These are phyloP conservation scores for Solanum appendiculatum DNA, from an alignment of 257 asterid genomes.

Conservation along the genomic window DNA sequence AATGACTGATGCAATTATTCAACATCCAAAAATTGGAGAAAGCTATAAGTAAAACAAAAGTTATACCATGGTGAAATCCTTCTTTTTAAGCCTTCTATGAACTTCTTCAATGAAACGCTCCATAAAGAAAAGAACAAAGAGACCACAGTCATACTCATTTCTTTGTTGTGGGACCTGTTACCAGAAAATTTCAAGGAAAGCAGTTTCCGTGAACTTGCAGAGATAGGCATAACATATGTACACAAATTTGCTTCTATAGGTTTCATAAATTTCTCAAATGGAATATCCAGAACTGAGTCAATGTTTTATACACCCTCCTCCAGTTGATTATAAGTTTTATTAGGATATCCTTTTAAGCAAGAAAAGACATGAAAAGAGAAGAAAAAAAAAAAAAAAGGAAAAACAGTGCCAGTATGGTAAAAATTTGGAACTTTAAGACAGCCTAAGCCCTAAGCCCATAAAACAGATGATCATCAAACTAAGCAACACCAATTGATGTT, in stretches of 20 bases:
- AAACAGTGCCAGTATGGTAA: not conserved
- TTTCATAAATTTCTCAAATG: not conserved
- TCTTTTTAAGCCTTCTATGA: slow-evolving; percentile 51
- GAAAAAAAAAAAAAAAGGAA: not conserved
- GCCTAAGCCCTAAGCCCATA: not conserved
- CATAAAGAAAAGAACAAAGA: slow-evolving; percentile 78
- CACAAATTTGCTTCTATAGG: not conserved
- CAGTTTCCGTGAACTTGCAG: not conserved
- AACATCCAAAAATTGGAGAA: not conserved
- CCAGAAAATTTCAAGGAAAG: not conserved
- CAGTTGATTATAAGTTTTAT: not conserved
- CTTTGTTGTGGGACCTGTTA: slow-evolving; percentile 87
- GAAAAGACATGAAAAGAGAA: not conserved
- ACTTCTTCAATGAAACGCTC: slow-evolving; percentile 71
- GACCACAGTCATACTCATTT: slow-evolving; percentile 86
- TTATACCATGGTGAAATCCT: slow-evolving; percentile 48
- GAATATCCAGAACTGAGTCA: not conserved
- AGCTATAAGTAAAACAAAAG: not conserved
- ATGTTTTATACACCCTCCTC: not conserved
- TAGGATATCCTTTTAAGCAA: not conserved
- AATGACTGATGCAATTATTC: not conserved
- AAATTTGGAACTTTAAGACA: not conserved
- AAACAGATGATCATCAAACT: not conserved
- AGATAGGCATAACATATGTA: not conserved
- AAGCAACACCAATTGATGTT: not conserved